Base-by-base conservation (phyloP, 768 basidiomycete genomes). In the Pholiota molesta region DNA sequence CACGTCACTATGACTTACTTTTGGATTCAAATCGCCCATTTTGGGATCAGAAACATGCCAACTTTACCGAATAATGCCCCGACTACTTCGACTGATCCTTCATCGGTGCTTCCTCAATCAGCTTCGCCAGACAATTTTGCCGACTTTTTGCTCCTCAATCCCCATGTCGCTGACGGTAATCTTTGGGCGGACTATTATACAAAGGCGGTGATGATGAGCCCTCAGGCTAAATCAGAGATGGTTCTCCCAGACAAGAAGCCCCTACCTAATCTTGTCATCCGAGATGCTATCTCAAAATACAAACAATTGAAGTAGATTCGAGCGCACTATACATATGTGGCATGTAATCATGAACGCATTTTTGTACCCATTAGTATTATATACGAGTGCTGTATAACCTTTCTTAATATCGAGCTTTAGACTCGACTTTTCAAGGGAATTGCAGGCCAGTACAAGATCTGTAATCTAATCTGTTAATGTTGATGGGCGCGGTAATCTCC, bases 1-100 rank as follows among this genome's bases (percentile, higher is more conserved):
- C 78, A 82, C 59, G 57, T 80, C 42, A 79, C 79, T 19, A 80
- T 83, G 81, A 79, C 82, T 0, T 83, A 81, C 61, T 81, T 82
- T 67, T 82, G 82, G 81, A 78, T 82, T 56, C 80, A 83, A 64
- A 73, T 81, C 26, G 79, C 81, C 14, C 81, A 81, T 59, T 78
- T 81, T 55, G 81, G 78, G 0, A 82, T 82, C 52, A 75, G 70
- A 10, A 77, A 75, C 58, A 75, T 75, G 59, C 68, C 71, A 16
- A 65, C 72, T 42, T 59, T 65, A 6, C 60, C 62, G 6, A 35
- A 55, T 40, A 42, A 51, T 51, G 14, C 44, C 60, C 14, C 33
- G 1, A 5, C 29, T 31, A 31, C 31, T 4, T 26, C 26, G 26
- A 26, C 26, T 9, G 35, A 37, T 37, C 14, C 35, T 37, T 37